Conservation (phyloP, 176 grass and related monocot genomes). For the Hsuehochloa calcarea region DNA sequence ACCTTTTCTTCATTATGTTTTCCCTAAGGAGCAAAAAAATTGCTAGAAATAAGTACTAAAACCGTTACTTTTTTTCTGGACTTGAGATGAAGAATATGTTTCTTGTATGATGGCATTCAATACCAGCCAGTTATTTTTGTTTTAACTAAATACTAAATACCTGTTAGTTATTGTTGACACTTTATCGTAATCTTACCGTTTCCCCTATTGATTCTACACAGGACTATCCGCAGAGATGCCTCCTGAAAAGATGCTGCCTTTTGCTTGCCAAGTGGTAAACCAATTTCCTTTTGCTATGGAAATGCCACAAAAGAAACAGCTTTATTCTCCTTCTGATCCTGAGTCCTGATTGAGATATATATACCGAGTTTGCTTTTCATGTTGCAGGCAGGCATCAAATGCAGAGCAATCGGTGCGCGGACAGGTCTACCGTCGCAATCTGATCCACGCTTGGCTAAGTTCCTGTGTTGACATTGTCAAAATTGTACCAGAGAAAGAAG, state of each 20-base stretch:
- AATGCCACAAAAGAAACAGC: neutral
- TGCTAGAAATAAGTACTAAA: neutral
- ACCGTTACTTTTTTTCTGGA: neutral
- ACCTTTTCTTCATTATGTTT: neutral
- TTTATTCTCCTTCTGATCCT: neutral
- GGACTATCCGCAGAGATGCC: slow-evolving; percentile 38
- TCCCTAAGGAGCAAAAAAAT: neutral
- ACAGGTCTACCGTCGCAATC: slow-evolving; percentile 36
- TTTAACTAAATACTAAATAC: neutral
- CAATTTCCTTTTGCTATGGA: neutral
- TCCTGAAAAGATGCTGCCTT: slow-evolving; percentile 42
- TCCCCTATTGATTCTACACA: neutral
- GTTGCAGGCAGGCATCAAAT: slow-evolving; percentile 35
- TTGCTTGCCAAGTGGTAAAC: slow-evolving; percentile 54
- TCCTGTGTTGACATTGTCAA: neutral
- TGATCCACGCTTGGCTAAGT: slow-evolving; percentile 36
- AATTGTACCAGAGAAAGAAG: neutral
- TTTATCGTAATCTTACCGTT: neutral
- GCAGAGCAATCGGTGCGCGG: slow-evolving; percentile 21
- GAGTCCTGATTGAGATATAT: slow-evolving; percentile 15
- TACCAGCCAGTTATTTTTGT: neutral
- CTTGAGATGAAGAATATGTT: neutral
- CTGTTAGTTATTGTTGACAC: neutral
- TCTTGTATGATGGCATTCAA: neutral
- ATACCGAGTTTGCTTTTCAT: neutral